Conservation (phyloP, 2,329 filamentous ascomycete genomes). For the Catunica adiposa region DNA sequence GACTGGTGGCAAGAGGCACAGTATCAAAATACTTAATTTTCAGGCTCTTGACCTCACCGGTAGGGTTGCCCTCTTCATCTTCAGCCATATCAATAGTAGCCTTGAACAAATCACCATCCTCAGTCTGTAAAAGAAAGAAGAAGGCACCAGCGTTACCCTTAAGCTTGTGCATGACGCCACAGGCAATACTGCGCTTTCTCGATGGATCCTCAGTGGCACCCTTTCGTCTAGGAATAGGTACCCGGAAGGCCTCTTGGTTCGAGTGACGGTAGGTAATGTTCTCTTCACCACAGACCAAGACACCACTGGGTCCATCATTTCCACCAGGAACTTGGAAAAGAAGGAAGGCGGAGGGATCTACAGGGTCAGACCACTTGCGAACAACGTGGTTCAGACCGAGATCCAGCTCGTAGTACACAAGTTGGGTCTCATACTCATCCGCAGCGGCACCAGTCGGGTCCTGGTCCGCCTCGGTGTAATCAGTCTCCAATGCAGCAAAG, state of each 20-base stretch:
- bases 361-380: constrained; percentile 85
- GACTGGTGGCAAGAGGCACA: constrained; percentile 67
- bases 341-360: constrained; percentile 75
- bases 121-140: constrained; percentile 90
- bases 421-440: constrained; percentile 66
- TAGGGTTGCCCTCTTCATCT: constrained; percentile 60
- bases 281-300: constrained; percentile 86
- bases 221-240: constrained; percentile 73
- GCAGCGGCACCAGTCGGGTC: constrained; percentile 74
- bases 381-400: constrained; percentile 94
- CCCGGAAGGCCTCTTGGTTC: constrained; percentile 75
- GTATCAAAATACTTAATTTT: constrained; percentile 98
- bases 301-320: constrained; percentile 82
- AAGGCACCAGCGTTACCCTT: constrained; percentile 70
- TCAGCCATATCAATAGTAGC: constrained; percentile 82
- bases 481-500: constrained; percentile 85
- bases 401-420: constrained; percentile 97
- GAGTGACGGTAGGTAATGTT: constrained; percentile 95
- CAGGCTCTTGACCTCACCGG: constrained; percentile 63
- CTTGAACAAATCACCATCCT: constrained; percentile 98
- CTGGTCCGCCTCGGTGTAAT: constrained; percentile 81
- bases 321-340: constrained; percentile 93
- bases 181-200: constrained; percentile 70
- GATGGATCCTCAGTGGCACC: constrained; percentile 85
- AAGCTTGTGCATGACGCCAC: constrained; percentile 94